Evolutionary conservation across 345 rosid species (phyloP), one percentile per base, ranked within the genome.

Genomic region (Mercurialis annua): DNA sequence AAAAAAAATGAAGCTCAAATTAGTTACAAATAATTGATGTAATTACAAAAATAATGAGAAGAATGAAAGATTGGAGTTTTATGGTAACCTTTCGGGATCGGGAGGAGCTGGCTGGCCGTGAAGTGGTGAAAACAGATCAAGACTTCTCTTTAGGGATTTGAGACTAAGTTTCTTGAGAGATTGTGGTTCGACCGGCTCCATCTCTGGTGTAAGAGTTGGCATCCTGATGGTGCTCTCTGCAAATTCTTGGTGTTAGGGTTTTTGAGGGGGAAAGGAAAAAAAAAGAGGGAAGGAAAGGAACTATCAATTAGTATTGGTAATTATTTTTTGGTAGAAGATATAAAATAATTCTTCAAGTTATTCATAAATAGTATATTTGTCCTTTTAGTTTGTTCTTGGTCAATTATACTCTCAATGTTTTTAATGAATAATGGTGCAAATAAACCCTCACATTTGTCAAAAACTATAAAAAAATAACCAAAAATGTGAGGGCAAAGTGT

Each of bases 101-200:
- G 90, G 82, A 75, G 95, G 92, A 71, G 97, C 74, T 57, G 87
- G 68, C 24, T 82, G 90, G 77, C 82, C 87, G 59, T 91, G 92
- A 55, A 74, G 70, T 30, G 98, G 95, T 61, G 93, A 82, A 81
- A 94, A 94, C 47, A 94, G 88, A 78, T 94, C 97, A 47, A 89
- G 87, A 0, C 89, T 81, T 34, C 98, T 95, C 82, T 91, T 94
- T 2, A 89, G 75, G 31, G 98, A 91, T 80, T 91, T 91, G 63
- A 89, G 75, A 73, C 96, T 83, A 11, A 94, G 90, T 81, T 91
- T 94, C 82, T 94, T 91, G 64, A 87, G 76, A 0, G 99, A 94
- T 71, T 86, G 96, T 17, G 93, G 92, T 72, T 94, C 98, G 31
- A 91, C 88, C 20, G 93, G 85, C 77, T 91, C 99, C 82, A 88